A percentile compares a stretch with the other conserved stretches of the same genome.
Conservation (phyloP, 306 rosid genomes). For the Rubus idaeus region DNA sequence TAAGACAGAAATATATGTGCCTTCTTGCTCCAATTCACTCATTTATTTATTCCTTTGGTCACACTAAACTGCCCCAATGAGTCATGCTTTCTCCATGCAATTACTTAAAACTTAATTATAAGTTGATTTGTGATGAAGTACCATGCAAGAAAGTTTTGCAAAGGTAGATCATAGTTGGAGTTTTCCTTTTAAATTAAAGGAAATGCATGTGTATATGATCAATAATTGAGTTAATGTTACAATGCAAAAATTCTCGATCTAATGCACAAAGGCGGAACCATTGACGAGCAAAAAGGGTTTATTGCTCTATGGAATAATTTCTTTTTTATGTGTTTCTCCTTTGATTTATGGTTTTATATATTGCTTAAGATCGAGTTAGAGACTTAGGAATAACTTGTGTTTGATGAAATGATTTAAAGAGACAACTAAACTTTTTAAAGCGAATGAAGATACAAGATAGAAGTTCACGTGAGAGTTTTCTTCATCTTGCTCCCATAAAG, state of each 20-base stretch:
- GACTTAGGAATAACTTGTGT: too few relatives aligned
- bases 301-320: neutral
- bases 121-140: neutral
- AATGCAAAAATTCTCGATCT: neutral
- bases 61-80: conserved; percentile 21
- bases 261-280: neutral
- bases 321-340: neutral
- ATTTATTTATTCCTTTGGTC: conserved; percentile 12
- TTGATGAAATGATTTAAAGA: too few relatives aligned
- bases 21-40: conserved; percentile 28
- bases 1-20: conserved; percentile 36
- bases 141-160: neutral
- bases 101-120: neutral
- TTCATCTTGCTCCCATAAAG: too few relatives aligned
- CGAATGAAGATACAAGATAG: too few relatives aligned
- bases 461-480: too few relatives aligned
- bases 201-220: neutral
- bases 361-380: too few relatives aligned
- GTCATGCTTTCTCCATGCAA: conserved; percentile 23
- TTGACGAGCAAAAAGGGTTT: neutral
- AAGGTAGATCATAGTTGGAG: neutral
- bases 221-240: neutral
- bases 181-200: neutral
- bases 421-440: too few relatives aligned
- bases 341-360: neutral